Conservation (phyloP, 2,329 filamentous ascomycete species). For the Ophiostoma pallidulum region DNA sequence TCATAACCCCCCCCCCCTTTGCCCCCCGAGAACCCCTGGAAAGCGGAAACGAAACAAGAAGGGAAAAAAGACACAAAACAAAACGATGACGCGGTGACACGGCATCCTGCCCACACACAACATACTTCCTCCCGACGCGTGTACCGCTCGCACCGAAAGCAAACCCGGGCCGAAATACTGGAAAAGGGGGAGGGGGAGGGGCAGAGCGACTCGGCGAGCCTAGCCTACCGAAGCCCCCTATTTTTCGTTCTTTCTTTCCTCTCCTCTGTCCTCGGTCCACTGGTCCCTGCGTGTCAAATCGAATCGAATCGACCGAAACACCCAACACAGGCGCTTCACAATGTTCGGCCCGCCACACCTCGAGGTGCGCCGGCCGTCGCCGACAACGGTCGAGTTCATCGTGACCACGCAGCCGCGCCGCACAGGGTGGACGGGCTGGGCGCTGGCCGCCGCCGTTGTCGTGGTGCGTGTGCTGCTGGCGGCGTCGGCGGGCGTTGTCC, state of each 20-base stretch:
- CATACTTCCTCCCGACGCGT: background rate
- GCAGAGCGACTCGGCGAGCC: no score
- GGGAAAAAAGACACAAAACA: background rate
- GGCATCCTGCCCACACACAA: background rate
- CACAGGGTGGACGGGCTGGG: slow-evolving; percentile 18
- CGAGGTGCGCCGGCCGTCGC: slow-evolving; percentile 59
- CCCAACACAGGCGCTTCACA: no score
- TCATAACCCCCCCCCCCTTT: no score
- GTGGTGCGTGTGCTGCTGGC: slow-evolving; percentile 33
- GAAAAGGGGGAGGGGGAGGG: no score
- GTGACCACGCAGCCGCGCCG: slow-evolving; percentile 64
- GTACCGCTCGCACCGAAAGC: no score
- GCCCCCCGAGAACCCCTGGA: no score
- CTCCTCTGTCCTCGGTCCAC: no score
- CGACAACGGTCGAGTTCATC: slow-evolving; percentile 85
- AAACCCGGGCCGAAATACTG: no score
- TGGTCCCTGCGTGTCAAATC: no score
- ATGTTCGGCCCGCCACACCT: slow-evolving; percentile 58
- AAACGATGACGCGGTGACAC: slow-evolving; percentile 8
- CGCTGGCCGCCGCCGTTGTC: slow-evolving; percentile 35
- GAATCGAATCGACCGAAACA: no score
- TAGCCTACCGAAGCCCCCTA: no score
- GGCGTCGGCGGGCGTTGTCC: slow-evolving; percentile 37
- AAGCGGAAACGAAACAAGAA: background rate
- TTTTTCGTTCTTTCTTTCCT: no score